Evolutionary conservation across 2,329 filamentous ascomycete species (phyloP).

Genomic region (Didymosphaeria variabile): DNA sequence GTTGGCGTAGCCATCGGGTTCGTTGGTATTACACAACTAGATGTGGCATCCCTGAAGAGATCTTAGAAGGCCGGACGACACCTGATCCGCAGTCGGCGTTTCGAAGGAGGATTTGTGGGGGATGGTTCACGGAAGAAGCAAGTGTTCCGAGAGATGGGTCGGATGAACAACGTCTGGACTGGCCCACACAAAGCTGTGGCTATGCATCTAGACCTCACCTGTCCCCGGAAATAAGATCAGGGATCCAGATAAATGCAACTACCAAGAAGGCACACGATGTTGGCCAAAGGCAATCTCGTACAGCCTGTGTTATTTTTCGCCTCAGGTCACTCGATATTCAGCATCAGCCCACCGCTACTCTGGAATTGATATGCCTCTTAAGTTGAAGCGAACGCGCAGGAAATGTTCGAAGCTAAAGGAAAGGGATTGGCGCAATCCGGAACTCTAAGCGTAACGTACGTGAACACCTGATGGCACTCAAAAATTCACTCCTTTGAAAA

Average conservation of each 20-base stretch:
- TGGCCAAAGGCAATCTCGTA: not conserved
- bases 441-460: not conserved
- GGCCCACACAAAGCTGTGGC: not conserved
- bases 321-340: too few relatives aligned
- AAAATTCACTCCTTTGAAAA: not conserved
- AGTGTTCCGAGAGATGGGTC: slow-evolving; percentile 4
- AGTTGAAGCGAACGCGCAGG: not conserved
- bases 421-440: not conserved
- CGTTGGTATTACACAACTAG: not conserved
- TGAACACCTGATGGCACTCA: not conserved
- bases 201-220: not conserved
- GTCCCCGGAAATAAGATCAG: not conserved
- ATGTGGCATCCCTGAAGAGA: not conserved
- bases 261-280: not conserved
- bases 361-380: not conserved
- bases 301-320: not conserved
- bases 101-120: slow-evolving; percentile 1
- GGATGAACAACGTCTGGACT: not conserved
- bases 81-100: not conserved
- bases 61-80: not conserved
- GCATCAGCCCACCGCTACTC: not conserved
- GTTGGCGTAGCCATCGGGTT: not conserved
- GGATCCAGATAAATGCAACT: not conserved
- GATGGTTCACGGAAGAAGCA: not conserved
- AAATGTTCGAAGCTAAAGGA: not conserved